Conservation (phyloP, 306 rosid genomes). For the Glycine tomentella region DNA sequence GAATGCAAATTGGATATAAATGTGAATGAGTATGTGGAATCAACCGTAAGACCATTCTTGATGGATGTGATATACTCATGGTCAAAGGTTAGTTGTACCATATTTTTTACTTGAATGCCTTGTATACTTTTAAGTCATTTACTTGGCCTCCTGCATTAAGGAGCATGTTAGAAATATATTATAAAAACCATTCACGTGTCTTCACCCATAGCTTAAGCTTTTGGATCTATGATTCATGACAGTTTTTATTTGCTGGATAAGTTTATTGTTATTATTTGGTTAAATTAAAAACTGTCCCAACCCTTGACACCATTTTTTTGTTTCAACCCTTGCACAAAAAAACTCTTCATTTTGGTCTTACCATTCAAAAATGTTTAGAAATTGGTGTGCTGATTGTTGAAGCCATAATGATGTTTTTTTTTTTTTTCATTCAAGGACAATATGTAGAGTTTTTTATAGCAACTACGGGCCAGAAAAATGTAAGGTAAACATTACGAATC, state of each 20-base stretch:
- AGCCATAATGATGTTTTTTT: too few species aligned
- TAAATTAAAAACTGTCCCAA: not conserved
- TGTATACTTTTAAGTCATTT: conserved; percentile 30
- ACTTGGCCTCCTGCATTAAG: not conserved
- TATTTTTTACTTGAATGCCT: conserved; percentile 18
- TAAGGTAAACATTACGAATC: too few species aligned
- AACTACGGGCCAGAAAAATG: too few species aligned
- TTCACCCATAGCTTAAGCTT: not conserved
- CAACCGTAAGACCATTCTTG: conserved; percentile 93
- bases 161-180: not conserved
- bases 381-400: too few species aligned
- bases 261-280: not conserved
- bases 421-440: too few species aligned
- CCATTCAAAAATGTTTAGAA: too few species aligned
- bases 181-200: not conserved
- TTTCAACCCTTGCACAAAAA: not conserved
- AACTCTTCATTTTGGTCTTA: too few species aligned
- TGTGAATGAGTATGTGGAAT: conserved; percentile 90
- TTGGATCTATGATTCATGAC: not conserved
- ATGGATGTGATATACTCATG: conserved; percentile 97
- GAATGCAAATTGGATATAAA: conserved; percentile 93
- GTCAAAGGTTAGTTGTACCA: conserved; percentile 83
- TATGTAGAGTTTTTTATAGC: too few species aligned
- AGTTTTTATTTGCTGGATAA: not conserved
- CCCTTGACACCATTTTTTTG: not conserved